phyloP scores from a whole-genome alignment of 352 stramenopile species.

The Vaucheria bursata region DNA sequence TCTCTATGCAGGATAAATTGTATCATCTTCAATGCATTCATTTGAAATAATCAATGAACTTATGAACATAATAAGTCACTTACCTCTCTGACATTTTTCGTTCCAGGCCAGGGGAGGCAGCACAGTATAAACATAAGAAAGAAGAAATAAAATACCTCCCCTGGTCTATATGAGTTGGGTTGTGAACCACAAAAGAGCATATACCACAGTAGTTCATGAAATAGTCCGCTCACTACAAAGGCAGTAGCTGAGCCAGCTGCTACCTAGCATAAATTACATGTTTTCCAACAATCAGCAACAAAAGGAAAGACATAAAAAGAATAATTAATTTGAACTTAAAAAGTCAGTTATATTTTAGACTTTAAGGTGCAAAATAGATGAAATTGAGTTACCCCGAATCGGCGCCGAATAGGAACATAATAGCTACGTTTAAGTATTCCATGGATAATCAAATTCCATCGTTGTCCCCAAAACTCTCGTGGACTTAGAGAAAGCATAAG shows the following conservation, averaged over 20 bases:
- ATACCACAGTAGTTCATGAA: background rate
- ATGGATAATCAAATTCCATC: slow-evolving; percentile 11
- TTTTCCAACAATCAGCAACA: too few relatives aligned
- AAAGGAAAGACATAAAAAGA: too few relatives aligned
- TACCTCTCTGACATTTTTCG: background rate
- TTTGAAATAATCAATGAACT: too few relatives aligned
- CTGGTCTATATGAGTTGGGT: background rate
- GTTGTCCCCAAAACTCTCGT: slow-evolving; percentile 6
- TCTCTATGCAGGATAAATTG: too few relatives aligned
- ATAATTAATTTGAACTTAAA: too few relatives aligned
- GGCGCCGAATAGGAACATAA: too few relatives aligned
- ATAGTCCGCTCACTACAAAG: background rate
- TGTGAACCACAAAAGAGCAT: slow-evolving; percentile 6
- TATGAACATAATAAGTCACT: too few relatives aligned
- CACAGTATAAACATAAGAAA: slow-evolving; percentile 6
- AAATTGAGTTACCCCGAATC: too few relatives aligned
- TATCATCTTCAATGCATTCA: too few relatives aligned
- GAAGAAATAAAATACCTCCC: slow-evolving; percentile 9
- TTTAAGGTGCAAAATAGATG: too few relatives aligned
- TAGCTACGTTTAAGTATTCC: slow-evolving; percentile 3
- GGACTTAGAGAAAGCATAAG: background rate
- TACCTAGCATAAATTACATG: too few relatives aligned
- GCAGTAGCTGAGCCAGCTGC: background rate
- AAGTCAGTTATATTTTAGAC: background rate
- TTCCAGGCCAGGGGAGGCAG: background rate